A percentile compares a stretch with the other conserved stretches of the same genome.
Evolutionary conservation across 345 rosid species (phyloP).

Genomic region (Isatis tinctoria): DNA sequence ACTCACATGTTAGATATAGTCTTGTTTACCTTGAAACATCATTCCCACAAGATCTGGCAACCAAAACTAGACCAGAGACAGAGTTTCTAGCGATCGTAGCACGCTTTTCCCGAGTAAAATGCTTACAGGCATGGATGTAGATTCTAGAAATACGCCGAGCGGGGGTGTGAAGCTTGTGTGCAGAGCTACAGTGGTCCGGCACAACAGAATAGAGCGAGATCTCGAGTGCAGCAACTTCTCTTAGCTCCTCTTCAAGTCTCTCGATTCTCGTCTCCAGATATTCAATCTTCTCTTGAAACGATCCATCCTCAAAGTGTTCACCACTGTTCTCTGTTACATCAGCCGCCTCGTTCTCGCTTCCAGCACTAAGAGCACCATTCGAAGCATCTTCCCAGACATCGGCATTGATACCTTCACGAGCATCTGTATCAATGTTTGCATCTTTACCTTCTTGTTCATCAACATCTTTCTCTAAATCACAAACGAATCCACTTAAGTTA

Average conservation of each 20-base stretch:
- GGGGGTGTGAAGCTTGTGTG: constrained; percentile 90
- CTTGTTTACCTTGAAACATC: constrained; percentile 74
- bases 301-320: constrained; percentile 43
- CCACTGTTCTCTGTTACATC: constrained; percentile 48
- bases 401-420: constrained; percentile 12
- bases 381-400: constrained; percentile 60
- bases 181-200: constrained; percentile 87
- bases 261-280: constrained; percentile 66
- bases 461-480: constrained; percentile 36
- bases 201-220: constrained; percentile 81
- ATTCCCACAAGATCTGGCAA: constrained; percentile 81
- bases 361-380: constrained; percentile 50
- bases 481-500: neutral
- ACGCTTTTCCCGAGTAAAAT: constrained; percentile 61
- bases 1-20: neutral
- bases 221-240: constrained; percentile 97
- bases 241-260: constrained; percentile 88
- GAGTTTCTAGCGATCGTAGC: constrained; percentile 79
- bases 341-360: constrained; percentile 55
- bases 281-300: constrained; percentile 49
- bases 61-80: constrained; percentile 80
- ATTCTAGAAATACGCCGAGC: constrained; percentile 93
- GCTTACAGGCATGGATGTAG: constrained; percentile 83
- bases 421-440: constrained; percentile 28
- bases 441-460: constrained; percentile 32